Percentiles rank a stretch among this genome's conserved stretches.
These are phyloP conservation scores for Hypericum androsaemum DNA, from an alignment of 345 rosid species.

Conservation along the genomic window DNA sequence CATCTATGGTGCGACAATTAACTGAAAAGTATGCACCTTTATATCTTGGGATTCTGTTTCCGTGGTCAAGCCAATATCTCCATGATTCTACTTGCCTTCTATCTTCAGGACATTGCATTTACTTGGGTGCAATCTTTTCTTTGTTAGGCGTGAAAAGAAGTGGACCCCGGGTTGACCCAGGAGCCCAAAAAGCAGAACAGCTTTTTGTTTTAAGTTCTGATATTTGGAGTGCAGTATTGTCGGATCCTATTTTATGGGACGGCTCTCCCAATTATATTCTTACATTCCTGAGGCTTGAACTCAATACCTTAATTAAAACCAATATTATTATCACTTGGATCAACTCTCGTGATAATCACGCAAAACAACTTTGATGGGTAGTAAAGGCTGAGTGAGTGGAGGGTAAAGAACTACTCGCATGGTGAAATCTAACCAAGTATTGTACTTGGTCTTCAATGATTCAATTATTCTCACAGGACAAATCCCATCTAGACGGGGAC, in stretches of 20 bases:
- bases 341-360: too few relatives aligned
- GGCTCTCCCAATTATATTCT: too few relatives aligned
- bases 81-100: background rate
- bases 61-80: too few relatives aligned
- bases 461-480: slow-evolving; percentile 28
- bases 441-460: slow-evolving; percentile 40
- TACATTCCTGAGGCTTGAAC: too few relatives aligned
- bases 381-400: slow-evolving; percentile 15
- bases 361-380: slow-evolving; percentile 17
- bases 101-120: slow-evolving; percentile 11
- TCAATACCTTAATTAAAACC: too few relatives aligned
- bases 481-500: slow-evolving; percentile 20
- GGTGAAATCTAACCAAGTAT: slow-evolving; percentile 19
- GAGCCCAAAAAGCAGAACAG: slow-evolving; percentile 15
- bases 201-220: too few relatives aligned
- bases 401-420: slow-evolving; percentile 22
- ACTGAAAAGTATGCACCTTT: too few relatives aligned
- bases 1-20: too few relatives aligned
- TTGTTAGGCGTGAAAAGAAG: slow-evolving; percentile 14
- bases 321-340: too few relatives aligned
- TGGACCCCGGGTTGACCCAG: slow-evolving; percentile 21
- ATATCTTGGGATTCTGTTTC: slow-evolving; percentile 3
- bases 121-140: slow-evolving; percentile 10
- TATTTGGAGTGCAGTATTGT: too few relatives aligned
- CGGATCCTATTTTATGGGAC: too few relatives aligned